Evolutionary conservation across 805 yeast species (phyloP), one percentile per base, ranked within the genome.

Genomic region (Schwanniomyces pseudopolymorphus): DNA sequence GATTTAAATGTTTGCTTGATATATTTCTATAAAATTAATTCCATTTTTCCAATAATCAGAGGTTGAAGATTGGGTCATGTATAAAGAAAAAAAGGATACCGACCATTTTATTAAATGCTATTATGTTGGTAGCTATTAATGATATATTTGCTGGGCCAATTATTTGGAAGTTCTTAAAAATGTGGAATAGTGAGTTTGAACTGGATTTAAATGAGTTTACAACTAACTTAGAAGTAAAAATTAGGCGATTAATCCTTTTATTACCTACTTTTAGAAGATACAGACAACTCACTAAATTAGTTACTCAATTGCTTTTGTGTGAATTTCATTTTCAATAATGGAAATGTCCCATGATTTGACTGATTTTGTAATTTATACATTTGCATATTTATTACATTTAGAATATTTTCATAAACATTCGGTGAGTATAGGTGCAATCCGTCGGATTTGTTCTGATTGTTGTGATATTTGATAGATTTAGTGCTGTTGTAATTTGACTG

Each of bases 31-130:
- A 68, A 69, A 39, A 54, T 74, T 10, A 74, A 75, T 54, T 55
- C 64, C 14, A 48, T 73, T 2, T 60, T 75, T 40, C 80, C 80
- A 2, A 53, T 76, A 22, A 54, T 76, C 4, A 69, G 72, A 69
- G 54, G 58, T 57, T 19, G 66, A 66, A 38, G 72, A 76, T 53
- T 57, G 67, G 63, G 67, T 56, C 46, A 60, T 52, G 47, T 72
- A 50, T 60, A 55, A 59, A 49, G 25, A 45, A 60, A 50, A 50
- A 69, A 58, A 49, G 64, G 59, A 54, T 72, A 62, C 57, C 79
- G 59, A 70, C 73, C 7, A 52, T 73, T 16, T 59, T 75, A 25
- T 48, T 69, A 16, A 75, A 74, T 45, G 74, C 78, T 1, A 68
- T 76, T 31, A 59, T 75, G n/a, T 54, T 75, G 17, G 64, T 62